Conservation (phyloP, 371 early-diverging fungal genomes). For the Capillidium heterosporum region DNA sequence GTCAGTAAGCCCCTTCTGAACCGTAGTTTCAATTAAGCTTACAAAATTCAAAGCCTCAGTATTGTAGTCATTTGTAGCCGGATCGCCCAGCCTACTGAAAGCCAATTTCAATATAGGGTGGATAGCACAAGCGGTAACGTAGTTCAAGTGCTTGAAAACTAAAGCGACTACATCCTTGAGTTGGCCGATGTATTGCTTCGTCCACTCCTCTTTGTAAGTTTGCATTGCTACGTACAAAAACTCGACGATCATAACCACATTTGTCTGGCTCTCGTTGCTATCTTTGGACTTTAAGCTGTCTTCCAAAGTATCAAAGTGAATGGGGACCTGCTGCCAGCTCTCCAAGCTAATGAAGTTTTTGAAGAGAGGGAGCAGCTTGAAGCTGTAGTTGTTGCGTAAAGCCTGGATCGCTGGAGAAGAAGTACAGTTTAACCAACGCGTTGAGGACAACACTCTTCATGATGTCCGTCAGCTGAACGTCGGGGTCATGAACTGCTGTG, state of each 20-base stretch:
- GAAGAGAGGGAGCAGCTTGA: slow-evolving; percentile 38
- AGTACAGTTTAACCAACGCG: slow-evolving; percentile 55
- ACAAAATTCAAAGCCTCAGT: slow-evolving; percentile 7
- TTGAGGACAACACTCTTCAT: slow-evolving; percentile 45
- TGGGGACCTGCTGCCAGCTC: slow-evolving; percentile 21
- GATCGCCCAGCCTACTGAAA: slow-evolving; percentile 15
- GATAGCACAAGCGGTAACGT: slow-evolving; percentile 35
- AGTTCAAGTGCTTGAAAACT: slow-evolving; percentile 44
- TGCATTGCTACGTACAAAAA: slow-evolving; percentile 40
- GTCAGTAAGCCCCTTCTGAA: slow-evolving; percentile 12
- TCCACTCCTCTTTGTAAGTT: slow-evolving; percentile 40
- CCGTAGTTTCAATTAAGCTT: slow-evolving; percentile 21
- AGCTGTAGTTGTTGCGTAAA: slow-evolving; percentile 26
- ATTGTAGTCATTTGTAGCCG: neutral
- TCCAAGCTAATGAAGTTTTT: slow-evolving; percentile 32
- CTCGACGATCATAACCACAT: slow-evolving; percentile 44
- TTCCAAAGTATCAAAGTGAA: slow-evolving; percentile 18
- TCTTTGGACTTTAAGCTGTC: slow-evolving; percentile 12
- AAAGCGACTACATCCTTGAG: slow-evolving; percentile 47
- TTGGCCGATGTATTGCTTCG: slow-evolving; percentile 35
- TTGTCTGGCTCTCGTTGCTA: slow-evolving; percentile 18
- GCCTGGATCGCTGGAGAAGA: slow-evolving; percentile 32
- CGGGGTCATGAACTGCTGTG: neutral
- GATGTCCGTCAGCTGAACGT: neutral
- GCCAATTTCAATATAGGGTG: slow-evolving; percentile 43